Evolutionary conservation across 78 protist species (phyloP).

Genomic region (Corallochytrium limacisporum): DNA sequence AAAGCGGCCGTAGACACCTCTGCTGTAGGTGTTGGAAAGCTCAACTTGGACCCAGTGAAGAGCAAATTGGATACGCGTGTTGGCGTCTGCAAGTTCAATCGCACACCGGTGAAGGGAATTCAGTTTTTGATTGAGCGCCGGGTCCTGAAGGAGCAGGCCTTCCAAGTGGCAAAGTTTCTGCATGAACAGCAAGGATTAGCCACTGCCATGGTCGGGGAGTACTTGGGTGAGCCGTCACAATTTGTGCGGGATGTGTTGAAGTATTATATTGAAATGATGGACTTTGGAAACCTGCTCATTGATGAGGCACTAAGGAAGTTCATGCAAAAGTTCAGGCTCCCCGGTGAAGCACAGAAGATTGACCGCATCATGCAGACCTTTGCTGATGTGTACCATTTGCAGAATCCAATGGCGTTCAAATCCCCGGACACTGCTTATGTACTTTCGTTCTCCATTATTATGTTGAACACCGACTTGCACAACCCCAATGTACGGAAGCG

Average conservation of each 20-base stretch:
- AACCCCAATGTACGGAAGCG: slow-evolving; percentile 2
- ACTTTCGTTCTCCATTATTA: slow-evolving; percentile 84
- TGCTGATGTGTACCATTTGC: background rate
- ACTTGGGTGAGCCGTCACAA: slow-evolving; percentile 6
- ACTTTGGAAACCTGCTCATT: background rate
- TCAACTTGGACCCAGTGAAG: too few species aligned
- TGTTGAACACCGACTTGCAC: slow-evolving; percentile 94
- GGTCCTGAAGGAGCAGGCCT: slow-evolving; percentile 27
- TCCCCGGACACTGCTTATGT: slow-evolving; percentile 70
- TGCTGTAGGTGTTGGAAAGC: too few species aligned
- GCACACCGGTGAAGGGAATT: slow-evolving; percentile 28
- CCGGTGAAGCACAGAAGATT: slow-evolving; percentile 78
- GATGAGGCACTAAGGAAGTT: slow-evolving; percentile 29
- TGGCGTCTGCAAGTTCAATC: background rate
- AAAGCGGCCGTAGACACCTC: too few species aligned
- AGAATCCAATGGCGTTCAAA: background rate
- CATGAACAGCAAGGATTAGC: background rate
- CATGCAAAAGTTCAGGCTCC: slow-evolving; percentile 27
- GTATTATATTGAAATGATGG: background rate
- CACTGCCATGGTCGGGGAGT: slow-evolving; percentile 59
- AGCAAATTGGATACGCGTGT: too few species aligned
- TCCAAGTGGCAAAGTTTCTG: slow-evolving; percentile 47
- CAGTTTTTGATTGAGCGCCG: slow-evolving; percentile 18
- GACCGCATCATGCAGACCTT: slow-evolving; percentile 39
- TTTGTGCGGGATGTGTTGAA: background rate